phyloP scores from a whole-genome alignment of 306 rosid genomes.

The Prunus davidiana region DNA sequence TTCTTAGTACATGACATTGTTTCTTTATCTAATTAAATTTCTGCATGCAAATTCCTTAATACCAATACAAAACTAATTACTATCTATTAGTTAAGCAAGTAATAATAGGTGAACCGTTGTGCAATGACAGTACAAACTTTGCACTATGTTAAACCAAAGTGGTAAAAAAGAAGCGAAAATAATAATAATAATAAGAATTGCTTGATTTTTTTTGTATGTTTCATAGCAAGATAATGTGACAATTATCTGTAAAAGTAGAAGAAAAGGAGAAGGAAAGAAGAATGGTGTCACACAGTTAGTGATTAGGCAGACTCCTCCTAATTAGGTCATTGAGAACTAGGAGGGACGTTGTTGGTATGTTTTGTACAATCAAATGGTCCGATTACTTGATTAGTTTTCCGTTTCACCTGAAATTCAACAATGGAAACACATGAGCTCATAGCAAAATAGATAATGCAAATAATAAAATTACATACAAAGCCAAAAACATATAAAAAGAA shows the following conservation, averaged over 20 bases:
- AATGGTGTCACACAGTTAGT: constrained; percentile 1
- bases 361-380: constrained; percentile 95
- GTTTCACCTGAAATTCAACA: constrained; percentile 57
- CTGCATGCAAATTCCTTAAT: too few relatives aligned
- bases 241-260: background rate
- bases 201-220: background rate
- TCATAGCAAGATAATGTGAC: background rate
- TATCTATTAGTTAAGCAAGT: too few relatives aligned
- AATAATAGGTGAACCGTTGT: too few relatives aligned
- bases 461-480: background rate
- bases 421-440: background rate
- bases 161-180: background rate
- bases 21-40: too few relatives aligned
- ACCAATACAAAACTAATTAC: too few relatives aligned
- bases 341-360: constrained; percentile 36
- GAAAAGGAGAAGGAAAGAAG: background rate
- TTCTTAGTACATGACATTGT: too few relatives aligned
- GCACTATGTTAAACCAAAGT: background rate
- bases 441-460: background rate
- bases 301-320: constrained; percentile 6
- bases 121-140: background rate
- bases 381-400: constrained; percentile 58
- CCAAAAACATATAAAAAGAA: too few relatives aligned
- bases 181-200: background rate
- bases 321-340: constrained; percentile 20